Evolutionary conservation across 345 rosid genomes (phyloP).

Genomic region (Arabis alpina): DNA sequence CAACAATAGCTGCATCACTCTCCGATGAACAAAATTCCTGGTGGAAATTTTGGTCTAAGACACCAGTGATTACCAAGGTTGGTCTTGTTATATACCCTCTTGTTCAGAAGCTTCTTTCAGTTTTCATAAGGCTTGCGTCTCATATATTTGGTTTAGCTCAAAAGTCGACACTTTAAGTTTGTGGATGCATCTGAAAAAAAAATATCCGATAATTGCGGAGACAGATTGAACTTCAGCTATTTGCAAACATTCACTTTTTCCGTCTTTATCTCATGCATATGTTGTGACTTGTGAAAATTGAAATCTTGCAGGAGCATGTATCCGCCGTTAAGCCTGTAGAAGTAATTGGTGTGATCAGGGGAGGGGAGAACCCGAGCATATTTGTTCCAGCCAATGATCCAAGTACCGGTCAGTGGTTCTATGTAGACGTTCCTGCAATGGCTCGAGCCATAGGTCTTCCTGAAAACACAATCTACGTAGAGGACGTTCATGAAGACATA

Average conservation of each 20-base stretch:
- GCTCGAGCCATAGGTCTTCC: constrained; percentile 70
- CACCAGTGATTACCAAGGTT: constrained; percentile 57
- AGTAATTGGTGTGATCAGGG: constrained; percentile 88
- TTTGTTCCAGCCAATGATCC: constrained; percentile 93
- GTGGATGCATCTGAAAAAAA: constrained; percentile 5
- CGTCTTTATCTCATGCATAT: constrained; percentile 11
- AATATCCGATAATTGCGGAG: constrained; percentile 14
- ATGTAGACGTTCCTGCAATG: constrained; percentile 79
- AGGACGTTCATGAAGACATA: constrained; percentile 71
- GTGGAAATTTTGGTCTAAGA: constrained; percentile 81
- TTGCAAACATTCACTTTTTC: constrained; percentile 1
- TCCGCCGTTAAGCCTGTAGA: constrained; percentile 52
- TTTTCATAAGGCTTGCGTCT: constrained; percentile 6
- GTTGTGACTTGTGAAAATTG: constrained; percentile 27
- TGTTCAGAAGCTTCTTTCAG: constrained; percentile 29
- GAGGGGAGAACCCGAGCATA: constrained; percentile 89
- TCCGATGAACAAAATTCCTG: constrained; percentile 47
- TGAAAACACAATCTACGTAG: constrained; percentile 69
- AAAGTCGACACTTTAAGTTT: neutral
- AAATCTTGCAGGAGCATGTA: constrained; percentile 48
- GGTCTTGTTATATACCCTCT: constrained; percentile 33
- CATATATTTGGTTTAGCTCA: neutral
- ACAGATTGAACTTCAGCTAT: constrained; percentile 16
- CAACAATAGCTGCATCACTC: constrained; percentile 42
- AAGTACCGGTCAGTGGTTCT: constrained; percentile 82